These are phyloP conservation scores for Ogataea pignaliae DNA, from an alignment of 805 yeast genomes.

Conservation along the genomic window DNA sequence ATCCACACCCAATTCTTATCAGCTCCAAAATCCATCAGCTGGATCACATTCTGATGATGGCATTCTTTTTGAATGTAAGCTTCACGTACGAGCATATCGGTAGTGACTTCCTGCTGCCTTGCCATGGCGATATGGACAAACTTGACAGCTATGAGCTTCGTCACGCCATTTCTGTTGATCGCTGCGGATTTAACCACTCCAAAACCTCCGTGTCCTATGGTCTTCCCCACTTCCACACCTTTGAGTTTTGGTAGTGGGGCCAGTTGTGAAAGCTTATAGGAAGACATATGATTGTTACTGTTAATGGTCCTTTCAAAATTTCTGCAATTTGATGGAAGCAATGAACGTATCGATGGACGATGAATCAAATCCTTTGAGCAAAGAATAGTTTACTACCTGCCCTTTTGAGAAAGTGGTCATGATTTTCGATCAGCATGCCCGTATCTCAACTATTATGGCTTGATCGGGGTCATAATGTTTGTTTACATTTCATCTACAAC, in stretches of 20 bases:
- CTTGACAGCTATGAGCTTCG: constrained; percentile 51
- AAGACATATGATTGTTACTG: constrained; percentile 12
- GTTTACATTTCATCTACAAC: too few species aligned
- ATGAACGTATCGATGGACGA: too few species aligned
- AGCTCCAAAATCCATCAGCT: constrained; percentile 49
- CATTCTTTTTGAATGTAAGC: constrained; percentile 56
- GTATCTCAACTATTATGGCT: too few species aligned
- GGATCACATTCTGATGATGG: constrained; percentile 57
- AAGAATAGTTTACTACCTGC: too few species aligned
- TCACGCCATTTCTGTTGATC: constrained; percentile 31
- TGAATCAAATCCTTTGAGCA: too few species aligned
- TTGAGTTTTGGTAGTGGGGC: constrained; percentile 46
- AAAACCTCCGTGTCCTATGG: constrained; percentile 66
- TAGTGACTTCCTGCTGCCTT: constrained; percentile 26
- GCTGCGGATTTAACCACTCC: constrained; percentile 55
- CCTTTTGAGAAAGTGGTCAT: too few species aligned
- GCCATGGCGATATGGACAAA: constrained; percentile 42
- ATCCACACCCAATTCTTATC: constrained; percentile 59
- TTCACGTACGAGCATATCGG: constrained; percentile 44
- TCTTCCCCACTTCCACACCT: constrained; percentile 42
- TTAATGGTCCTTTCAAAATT: too few species aligned
- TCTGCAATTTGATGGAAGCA: too few species aligned
- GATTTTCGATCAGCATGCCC: too few species aligned
- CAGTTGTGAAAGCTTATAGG: constrained; percentile 40
- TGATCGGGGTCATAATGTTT: too few species aligned